These are phyloP conservation scores for Cryptosporidium xiaoi DNA, from an alignment of 169 alveolate genomes.

Conservation along the genomic window DNA sequence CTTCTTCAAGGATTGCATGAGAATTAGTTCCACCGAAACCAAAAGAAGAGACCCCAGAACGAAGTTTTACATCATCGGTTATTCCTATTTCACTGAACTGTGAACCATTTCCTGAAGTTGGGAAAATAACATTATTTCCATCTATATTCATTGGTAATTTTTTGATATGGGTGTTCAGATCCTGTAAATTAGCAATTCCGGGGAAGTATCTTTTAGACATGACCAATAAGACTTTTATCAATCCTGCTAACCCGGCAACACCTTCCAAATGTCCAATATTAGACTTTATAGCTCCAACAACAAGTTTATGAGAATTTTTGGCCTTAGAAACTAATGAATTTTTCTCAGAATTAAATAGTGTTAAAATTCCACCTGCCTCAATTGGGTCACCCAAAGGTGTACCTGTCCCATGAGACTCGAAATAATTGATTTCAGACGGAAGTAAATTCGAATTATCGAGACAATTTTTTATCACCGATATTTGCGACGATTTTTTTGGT, in stretches of 20 bases:
- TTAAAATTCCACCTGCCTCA: slow-evolving; percentile 78
- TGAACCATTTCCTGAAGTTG: slow-evolving; percentile 2
- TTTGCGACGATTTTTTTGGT: slow-evolving; percentile 70
- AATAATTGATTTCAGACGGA: slow-evolving; percentile 41
- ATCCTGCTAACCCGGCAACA: slow-evolving; percentile 64
- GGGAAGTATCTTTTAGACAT: slow-evolving; percentile 69
- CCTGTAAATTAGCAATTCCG: slow-evolving; percentile 20
- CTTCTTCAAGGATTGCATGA: slow-evolving; percentile 80
- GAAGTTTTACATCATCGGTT: slow-evolving; percentile 40
- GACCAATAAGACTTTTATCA: slow-evolving; percentile 18
- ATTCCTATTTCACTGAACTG: slow-evolving; percentile 39
- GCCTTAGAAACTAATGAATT: neutral
- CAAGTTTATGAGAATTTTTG: slow-evolving; percentile 9
- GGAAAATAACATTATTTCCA: slow-evolving; percentile 10
- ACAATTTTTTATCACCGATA: slow-evolving; percentile 29
- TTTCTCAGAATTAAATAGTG: neutral
- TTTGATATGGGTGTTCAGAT: slow-evolving; percentile 46
- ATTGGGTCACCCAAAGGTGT: slow-evolving; percentile 84
- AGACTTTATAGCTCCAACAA: slow-evolving; percentile 50
- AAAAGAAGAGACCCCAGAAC: slow-evolving; percentile 81
- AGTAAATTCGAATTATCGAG: slow-evolving; percentile 20
- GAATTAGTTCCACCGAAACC: slow-evolving; percentile 85
- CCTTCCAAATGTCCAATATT: slow-evolving; percentile 74
- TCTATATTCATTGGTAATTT: neutral
- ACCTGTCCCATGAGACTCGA: slow-evolving; percentile 86